A percentile compares a stretch with the other conserved stretches of the same genome.
These are phyloP conservation scores for Quillaja saponaria DNA, from an alignment of 306 rosid species.

Conservation along the genomic window DNA sequence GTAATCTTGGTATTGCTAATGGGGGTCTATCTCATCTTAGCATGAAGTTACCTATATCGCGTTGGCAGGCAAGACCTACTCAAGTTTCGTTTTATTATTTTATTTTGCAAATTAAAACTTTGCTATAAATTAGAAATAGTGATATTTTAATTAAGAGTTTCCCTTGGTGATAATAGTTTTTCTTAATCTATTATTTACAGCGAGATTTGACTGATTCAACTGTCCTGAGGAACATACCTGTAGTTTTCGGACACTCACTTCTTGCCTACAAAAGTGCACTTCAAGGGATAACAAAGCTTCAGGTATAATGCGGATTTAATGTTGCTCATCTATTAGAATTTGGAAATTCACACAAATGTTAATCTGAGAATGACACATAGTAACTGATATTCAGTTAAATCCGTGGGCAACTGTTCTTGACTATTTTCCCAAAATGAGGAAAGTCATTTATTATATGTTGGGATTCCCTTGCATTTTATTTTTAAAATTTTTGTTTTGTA, in stretches of 20 bases:
- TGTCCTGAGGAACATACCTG: slow-evolving; percentile 87
- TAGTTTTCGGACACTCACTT: slow-evolving; percentile 84
- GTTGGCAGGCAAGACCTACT: slow-evolving; percentile 68
- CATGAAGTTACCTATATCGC: slow-evolving; percentile 83
- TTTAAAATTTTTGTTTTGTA: slow-evolving; percentile 24
- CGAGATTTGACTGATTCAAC: slow-evolving; percentile 96
- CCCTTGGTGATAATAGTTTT: slow-evolving; percentile 20
- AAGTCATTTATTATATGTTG: too few species aligned
- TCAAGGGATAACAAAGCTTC: slow-evolving; percentile 82
- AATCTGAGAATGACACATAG: too few species aligned
- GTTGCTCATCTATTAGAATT: slow-evolving; percentile 6
- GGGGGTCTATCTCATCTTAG: slow-evolving; percentile 71
- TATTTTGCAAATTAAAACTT: not conserved
- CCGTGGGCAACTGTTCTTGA: too few species aligned
- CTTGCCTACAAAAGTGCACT: slow-evolving; percentile 85
- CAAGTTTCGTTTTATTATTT: slow-evolving; percentile 10
- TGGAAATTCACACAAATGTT: too few species aligned
- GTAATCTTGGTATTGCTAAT: slow-evolving; percentile 84
- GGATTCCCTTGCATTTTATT: too few species aligned
- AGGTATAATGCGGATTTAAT: slow-evolving; percentile 46
- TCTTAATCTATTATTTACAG: slow-evolving; percentile 31
- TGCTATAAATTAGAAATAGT: slow-evolving; percentile 9
- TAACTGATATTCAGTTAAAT: too few species aligned
- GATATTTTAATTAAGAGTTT: slow-evolving; percentile 15
- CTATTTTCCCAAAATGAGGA: too few species aligned